A percentile compares a stretch with the other conserved stretches of the same genome.
Conservation (phyloP, 2,329 filamentous ascomycete species). For the Aspergillus viridinutans region DNA sequence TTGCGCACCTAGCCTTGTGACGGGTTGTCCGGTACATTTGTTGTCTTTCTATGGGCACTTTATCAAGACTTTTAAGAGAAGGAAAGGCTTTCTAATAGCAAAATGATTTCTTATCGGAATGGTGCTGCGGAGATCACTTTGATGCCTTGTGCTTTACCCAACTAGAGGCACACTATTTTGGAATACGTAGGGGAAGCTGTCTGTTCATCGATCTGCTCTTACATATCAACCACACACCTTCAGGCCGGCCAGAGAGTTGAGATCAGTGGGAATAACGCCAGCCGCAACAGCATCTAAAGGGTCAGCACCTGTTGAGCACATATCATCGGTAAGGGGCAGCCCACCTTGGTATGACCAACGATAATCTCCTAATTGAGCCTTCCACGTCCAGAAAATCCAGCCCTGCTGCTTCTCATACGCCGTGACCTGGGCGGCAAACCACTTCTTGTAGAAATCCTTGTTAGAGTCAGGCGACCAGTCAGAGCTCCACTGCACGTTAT, state of each 20-base stretch:
- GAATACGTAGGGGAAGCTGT: not conserved
- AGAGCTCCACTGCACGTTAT: conserved; percentile 43
- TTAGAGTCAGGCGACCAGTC: conserved; percentile 44
- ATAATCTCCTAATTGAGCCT: conserved; percentile 41
- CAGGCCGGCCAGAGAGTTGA: conserved; percentile 9
- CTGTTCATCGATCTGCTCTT: not conserved
- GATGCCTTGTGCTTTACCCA: no score
- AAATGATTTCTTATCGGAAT: not conserved
- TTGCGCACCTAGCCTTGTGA: not conserved
- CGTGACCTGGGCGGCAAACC: conserved; percentile 55
- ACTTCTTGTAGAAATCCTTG: conserved; percentile 52
- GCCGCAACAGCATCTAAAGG: conserved; percentile 34
- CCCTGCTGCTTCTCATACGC: conserved; percentile 53
- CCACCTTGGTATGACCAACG: conserved; percentile 28
- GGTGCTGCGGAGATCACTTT: not conserved
- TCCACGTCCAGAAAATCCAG: conserved; percentile 61
- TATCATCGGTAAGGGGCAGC: not conserved
- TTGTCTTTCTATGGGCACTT: not conserved
- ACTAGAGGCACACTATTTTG: not conserved
- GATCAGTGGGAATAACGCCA: conserved; percentile 37
- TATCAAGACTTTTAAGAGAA: not conserved
- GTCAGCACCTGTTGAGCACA: conserved; percentile 48
- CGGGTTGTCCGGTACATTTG: not conserved
- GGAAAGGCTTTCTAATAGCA: no score
- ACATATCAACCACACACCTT: conserved; percentile 1